A percentile compares a stretch with the other conserved stretches of the same genome.
phyloP scores from a whole-genome alignment of 208 protist species.

The Porcisia deanei region DNA sequence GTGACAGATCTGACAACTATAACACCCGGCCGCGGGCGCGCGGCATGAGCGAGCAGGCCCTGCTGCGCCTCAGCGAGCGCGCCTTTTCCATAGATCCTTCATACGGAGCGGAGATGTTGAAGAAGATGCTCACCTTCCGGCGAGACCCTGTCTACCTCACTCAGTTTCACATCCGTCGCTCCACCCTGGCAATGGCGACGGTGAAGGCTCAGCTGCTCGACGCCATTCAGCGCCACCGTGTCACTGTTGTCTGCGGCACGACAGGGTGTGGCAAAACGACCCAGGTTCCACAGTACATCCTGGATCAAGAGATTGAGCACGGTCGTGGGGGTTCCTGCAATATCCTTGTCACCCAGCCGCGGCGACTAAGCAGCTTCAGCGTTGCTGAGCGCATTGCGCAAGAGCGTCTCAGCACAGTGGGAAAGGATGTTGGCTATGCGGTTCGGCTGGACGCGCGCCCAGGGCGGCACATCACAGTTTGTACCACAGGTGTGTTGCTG shows the following conservation, averaged over 20 bases:
- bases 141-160: slow-evolving; percentile 52
- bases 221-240: slow-evolving; percentile 56
- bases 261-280: slow-evolving; percentile 93
- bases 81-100: slow-evolving; percentile 21
- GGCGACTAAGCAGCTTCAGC: slow-evolving; percentile 97
- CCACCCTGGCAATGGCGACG: slow-evolving; percentile 59
- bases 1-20: background rate
- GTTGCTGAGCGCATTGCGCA: slow-evolving; percentile 98
- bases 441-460: slow-evolving; percentile 97
- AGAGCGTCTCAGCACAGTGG: slow-evolving; percentile 91
- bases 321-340: slow-evolving; percentile 49
- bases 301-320: slow-evolving; percentile 74
- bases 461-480: slow-evolving; percentile 93
- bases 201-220: slow-evolving; percentile 56
- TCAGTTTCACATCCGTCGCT: slow-evolving; percentile 58
- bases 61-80: slow-evolving; percentile 17
- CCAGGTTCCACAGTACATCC: slow-evolving; percentile 92
- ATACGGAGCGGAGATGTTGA: slow-evolving; percentile 42
- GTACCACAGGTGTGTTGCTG: slow-evolving; percentile 98
- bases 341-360: slow-evolving; percentile 97
- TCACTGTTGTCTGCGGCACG: slow-evolving; percentile 88
- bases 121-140: slow-evolving; percentile 36
- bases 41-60: slow-evolving; percentile 16
- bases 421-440: slow-evolving; percentile 97
- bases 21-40: background rate